Base-by-base conservation (phyloP, 768 basidiomycete genomes). In the Fistulinella prunicolor region DNA sequence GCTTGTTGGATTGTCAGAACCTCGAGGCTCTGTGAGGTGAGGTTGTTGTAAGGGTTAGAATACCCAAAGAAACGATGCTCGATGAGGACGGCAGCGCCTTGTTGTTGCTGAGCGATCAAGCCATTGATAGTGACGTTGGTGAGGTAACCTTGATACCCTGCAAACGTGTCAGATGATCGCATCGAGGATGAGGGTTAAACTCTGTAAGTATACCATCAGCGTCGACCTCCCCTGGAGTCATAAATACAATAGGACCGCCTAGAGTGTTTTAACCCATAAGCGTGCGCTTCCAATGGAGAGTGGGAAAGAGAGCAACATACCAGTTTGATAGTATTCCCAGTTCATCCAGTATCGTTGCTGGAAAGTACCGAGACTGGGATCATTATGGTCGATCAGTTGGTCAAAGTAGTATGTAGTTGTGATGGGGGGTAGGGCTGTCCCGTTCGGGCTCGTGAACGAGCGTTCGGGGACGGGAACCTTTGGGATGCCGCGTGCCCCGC, bases 1-100 rank as follows among this genome's bases (percentile, higher is more conserved):
- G 85, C 83, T 66, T 89, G 86, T 60, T 86, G 81, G 39, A 89
- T 75, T 1, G 83, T 87, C 60, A 83, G 82, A 12, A 79, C 54
- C 38, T 68, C 65, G 37, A 89, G 67, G 58, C 81, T 86, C 55
- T 74, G 64, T 24, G 76, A 76, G 28, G 71, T 77, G 22, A 89
- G 74, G 61, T 87, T 74, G 17, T 75, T 69, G 40, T 73, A 75
- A 4, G 86, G 86, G 60, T 86, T 89, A 48, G 85, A 88, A n/a
- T 77, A 65, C 13, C 86, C 86, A 52, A 81, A 88, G 72, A 83
- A 89, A 20, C 87, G 76, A 58, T 89, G 86, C 57, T 89, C 86
- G 21, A 87, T 51, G 23, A 87, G 68, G 53, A 88, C 70, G 6
- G 78, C 75, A 16, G 79, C 79, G 19, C 81, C 86, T 29, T 77